A percentile compares a stretch with the other conserved stretches of the same genome.
phyloP scores from a whole-genome alignment of 2,329 filamentous ascomycete species.

The Colletotrichum cordylinicola region DNA sequence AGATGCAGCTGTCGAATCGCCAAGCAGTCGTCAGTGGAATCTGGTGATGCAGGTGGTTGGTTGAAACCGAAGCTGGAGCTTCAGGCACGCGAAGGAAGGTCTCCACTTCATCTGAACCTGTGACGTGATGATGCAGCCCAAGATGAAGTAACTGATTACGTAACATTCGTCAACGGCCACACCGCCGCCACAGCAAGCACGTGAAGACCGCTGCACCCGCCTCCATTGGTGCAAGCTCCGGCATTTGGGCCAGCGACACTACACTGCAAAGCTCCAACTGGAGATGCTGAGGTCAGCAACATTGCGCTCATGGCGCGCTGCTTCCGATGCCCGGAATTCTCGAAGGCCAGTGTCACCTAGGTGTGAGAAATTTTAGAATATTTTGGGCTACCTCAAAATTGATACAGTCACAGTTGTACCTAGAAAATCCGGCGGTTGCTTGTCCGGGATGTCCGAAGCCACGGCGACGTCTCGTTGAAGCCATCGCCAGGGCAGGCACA shows the following conservation, averaged over 20 bases:
- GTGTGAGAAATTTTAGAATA: rapidly evolving
- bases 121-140: constrained; percentile 20
- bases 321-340: background rate
- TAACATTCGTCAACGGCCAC: background rate
- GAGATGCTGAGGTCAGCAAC: background rate
- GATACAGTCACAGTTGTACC: background rate
- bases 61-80: constrained; percentile 5
- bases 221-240: background rate
- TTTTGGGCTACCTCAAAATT: rapidly evolving
- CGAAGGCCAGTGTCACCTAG: background rate
- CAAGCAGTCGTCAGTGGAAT: background rate
- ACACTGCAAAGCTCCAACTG: background rate
- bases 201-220: background rate
- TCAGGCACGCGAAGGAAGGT: background rate
- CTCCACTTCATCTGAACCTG: constrained; percentile 19
- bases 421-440: background rate
- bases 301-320: background rate
- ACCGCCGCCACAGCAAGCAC: background rate
- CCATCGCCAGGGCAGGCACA: background rate
- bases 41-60: background rate
- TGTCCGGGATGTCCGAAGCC: background rate
- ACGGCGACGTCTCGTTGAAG: background rate
- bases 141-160: background rate
- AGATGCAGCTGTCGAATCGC: background rate
- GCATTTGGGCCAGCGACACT: background rate